Percentiles rank a stretch among this genome's conserved stretches.
These are phyloP conservation scores for Oropetium thomaeum DNA, from an alignment of 176 grass and related monocot genomes.

Conservation along the genomic window DNA sequence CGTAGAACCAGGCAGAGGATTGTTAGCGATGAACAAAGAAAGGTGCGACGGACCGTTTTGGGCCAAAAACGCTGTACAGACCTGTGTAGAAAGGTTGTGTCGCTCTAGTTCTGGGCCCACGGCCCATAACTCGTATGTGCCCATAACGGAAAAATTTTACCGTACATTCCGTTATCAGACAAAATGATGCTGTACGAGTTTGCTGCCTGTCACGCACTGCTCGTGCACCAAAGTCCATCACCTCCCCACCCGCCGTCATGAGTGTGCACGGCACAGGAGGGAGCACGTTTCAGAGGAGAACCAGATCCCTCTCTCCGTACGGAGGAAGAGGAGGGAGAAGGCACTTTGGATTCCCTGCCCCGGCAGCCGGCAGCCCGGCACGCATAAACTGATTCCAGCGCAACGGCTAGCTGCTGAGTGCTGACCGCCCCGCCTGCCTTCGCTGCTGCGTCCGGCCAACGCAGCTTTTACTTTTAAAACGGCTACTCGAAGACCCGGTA, in stretches of 20 bases:
- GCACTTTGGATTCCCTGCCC: conserved; percentile 45
- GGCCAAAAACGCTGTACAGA: background rate
- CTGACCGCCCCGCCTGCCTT: background rate
- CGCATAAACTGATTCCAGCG: conserved; percentile 4
- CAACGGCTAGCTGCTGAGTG: conserved; percentile 53
- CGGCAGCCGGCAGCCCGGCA: no score
- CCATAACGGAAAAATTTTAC: background rate
- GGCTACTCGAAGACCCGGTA: conserved; percentile 54
- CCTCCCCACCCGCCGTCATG: background rate
- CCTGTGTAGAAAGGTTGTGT: no score
- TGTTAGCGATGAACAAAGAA: no score
- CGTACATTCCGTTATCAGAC: background rate
- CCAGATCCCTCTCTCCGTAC: background rate
- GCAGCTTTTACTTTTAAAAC: conserved; percentile 41
- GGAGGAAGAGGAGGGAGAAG: no score
- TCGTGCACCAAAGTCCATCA: background rate
- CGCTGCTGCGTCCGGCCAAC: background rate
- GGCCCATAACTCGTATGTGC: no score
- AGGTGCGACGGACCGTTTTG: background rate
- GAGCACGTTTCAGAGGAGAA: background rate
- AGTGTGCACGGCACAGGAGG: background rate
- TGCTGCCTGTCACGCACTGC: background rate
- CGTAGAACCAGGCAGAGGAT: no score
- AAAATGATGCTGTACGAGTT: background rate
- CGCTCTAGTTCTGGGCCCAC: no score